Evolutionary conservation across 75 land plant species (phyloP), one percentile per base, ranked within the genome.

Genomic region (Picea glauca): DNA sequence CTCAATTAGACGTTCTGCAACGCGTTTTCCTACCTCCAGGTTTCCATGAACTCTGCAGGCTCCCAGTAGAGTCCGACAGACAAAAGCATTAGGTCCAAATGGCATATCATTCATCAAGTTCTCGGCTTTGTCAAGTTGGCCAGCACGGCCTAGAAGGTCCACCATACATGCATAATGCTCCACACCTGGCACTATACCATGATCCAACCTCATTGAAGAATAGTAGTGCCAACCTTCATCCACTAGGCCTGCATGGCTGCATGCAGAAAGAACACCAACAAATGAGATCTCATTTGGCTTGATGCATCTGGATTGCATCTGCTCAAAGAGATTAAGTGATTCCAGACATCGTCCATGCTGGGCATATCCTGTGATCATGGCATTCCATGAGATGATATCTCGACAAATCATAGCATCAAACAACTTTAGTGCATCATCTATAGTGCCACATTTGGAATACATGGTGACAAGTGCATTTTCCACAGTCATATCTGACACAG

Each of bases 401-500:
- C 17, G 32, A 32, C 35, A 14, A 67, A 32, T 18, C 72, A 67
- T 67, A 17, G 32, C 35, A 67, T 67, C 72, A 67, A 67, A 67
- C 14, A 67, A 15, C 20, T 13, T 31, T 2, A 15, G 43, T 67
- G 72, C 32, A 67, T 67, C 72, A 50, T 56, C 61, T 59, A 79
- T 35, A 4, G 59, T 58, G 2, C 77, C 73, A 12, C 67, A 75
- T 77, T 79, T 83, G 21, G 77, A 58, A 60, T 83, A 83, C 60
- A 79, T 76, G 38, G 75, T 79, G 20, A 83, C 46, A 21, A 83
- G 77, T 6, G 81, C 78, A 59, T 80, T 83, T 17, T 32, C 67
- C 4, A 83, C 74, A 58, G 40, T 61, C 17, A 46, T 21, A 75
- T 83, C 80, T 46, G 14, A 63, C 32, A 2, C 17, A 66, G 31